Conservation (phyloP, 2,329 filamentous ascomycete genomes). For the Cladosporium sp. region DNA sequence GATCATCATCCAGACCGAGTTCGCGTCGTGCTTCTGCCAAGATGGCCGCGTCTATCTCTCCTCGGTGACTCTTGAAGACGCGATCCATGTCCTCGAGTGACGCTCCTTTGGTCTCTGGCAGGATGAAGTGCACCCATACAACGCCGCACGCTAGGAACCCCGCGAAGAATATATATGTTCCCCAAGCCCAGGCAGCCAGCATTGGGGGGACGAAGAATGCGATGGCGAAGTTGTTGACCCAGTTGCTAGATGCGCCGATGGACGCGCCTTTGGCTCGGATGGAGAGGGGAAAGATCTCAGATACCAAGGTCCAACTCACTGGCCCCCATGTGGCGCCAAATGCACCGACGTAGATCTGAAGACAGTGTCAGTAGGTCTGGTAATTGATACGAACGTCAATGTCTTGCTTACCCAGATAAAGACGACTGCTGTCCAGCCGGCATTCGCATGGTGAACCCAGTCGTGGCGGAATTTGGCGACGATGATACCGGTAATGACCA, state of each 20-base stretch:
- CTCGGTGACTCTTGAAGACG: conserved; percentile 19
- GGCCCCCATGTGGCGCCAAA: conserved; percentile 55
- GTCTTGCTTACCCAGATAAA: conserved; percentile 16
- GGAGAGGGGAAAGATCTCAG: conserved; percentile 61
- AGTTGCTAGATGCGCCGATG: conserved; percentile 32
- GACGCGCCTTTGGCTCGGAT: conserved; percentile 63
- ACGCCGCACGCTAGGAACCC: conserved; percentile 48
- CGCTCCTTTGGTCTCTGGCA: conserved; percentile 31
- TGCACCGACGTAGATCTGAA: conserved; percentile 22
- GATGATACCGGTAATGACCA: conserved; percentile 24
- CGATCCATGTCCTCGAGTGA: conserved; percentile 27
- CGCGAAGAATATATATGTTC: conserved; percentile 58
- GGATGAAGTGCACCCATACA: conserved; percentile 50
- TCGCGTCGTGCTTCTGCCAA: conserved; percentile 3
- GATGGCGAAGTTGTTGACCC: conserved; percentile 62
- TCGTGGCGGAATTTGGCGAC: conserved; percentile 7
- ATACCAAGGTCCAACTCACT: conserved; percentile 31
- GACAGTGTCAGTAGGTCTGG: not conserved
- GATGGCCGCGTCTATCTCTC: conserved; percentile 2
- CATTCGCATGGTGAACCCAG: conserved; percentile 17
- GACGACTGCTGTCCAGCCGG: conserved; percentile 37
- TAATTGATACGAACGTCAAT: not conserved
- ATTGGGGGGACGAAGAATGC: conserved; percentile 28
- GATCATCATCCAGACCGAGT: not conserved
- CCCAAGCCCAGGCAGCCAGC: conserved; percentile 50